Evolutionary conservation across 1,284 basidiomycete species (phyloP).

Genomic region (Mrakiaceae sp.): DNA sequence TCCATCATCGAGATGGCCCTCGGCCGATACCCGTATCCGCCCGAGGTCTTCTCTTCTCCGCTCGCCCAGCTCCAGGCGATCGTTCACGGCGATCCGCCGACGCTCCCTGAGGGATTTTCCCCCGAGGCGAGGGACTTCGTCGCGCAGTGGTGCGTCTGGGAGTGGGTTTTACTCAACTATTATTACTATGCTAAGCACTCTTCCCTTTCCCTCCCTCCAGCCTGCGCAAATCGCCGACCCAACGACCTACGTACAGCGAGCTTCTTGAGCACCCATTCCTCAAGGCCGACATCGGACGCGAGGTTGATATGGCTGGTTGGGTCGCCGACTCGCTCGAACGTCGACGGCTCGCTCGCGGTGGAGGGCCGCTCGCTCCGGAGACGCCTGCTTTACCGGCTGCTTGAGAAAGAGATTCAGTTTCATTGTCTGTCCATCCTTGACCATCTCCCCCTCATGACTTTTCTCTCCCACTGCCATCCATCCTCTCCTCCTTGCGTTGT

Average conservation of each 20-base stretch:
- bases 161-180: neutral
- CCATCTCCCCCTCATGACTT: neutral
- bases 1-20: constrained; percentile 87
- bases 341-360: constrained; percentile 24
- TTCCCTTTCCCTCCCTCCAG: constrained; percentile 35
- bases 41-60: constrained; percentile 95
- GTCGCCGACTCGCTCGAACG: constrained; percentile 50
- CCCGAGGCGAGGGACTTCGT: constrained; percentile 40
- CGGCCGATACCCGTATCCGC: constrained; percentile 92
- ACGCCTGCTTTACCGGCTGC: neutral
- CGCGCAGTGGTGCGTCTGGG: constrained; percentile 36
- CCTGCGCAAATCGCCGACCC: constrained; percentile 63
- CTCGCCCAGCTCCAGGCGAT: constrained; percentile 94
- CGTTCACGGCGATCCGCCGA: constrained; percentile 84
- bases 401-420: neutral
- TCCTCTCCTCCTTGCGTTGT: constrained; percentile 14
- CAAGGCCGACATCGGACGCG: constrained; percentile 41
- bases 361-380: too few relatives aligned
- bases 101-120: constrained; percentile 50
- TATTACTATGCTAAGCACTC: constrained; percentile 1
- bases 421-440: neutral
- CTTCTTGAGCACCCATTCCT: constrained; percentile 70
- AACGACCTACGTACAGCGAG: constrained; percentile 72
- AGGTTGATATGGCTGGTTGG: constrained; percentile 77
- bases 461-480: constrained; percentile 24